A percentile compares a stretch with the other conserved stretches of the same genome.
Conservation (phyloP, 73 alveolate species). For the Durusdinium trenchii region DNA sequence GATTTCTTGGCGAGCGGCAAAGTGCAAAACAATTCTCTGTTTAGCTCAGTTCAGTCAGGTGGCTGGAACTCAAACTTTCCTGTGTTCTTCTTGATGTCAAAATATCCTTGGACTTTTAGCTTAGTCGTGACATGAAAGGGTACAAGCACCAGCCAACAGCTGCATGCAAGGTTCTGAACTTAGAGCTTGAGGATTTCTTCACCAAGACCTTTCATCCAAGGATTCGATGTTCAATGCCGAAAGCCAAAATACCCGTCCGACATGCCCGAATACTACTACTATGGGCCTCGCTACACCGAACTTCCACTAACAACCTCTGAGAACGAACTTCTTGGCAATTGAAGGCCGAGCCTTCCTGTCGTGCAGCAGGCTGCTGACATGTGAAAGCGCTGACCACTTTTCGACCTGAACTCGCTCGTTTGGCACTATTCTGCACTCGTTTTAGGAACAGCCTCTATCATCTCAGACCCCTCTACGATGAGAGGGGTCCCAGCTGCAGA, state of each 20-base stretch:
- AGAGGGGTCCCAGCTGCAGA: slow-evolving; percentile 77
- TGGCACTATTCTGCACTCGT: not conserved
- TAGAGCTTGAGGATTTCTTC: slow-evolving; percentile 47
- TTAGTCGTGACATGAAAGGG: not conserved
- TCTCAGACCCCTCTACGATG: slow-evolving; percentile 73
- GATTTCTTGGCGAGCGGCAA: not conserved
- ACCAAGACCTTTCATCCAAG: slow-evolving; percentile 34
- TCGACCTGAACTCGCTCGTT: slow-evolving; percentile 21
- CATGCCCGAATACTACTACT: too few relatives aligned
- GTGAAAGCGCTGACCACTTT: slow-evolving; percentile 40
- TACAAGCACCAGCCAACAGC: not conserved
- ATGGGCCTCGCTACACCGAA: too few relatives aligned
- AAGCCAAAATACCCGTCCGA: too few relatives aligned
- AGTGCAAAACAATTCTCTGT: not conserved
- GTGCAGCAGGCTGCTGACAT: slow-evolving; percentile 5
- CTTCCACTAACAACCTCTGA: not conserved
- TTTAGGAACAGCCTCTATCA: slow-evolving; percentile 36
- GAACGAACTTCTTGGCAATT: too few relatives aligned
- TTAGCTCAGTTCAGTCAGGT: not conserved
- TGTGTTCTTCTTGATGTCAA: slow-evolving; percentile 63
- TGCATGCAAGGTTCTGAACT: slow-evolving; percentile 19
- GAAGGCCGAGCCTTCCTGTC: slow-evolving; percentile 45
- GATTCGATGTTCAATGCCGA: too few relatives aligned
- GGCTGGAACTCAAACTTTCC: slow-evolving; percentile 69
- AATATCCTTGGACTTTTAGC: not conserved